Percentiles rank a stretch among this genome's conserved stretches.
These are phyloP conservation scores for Rhynchosporium graminicola DNA, from an alignment of 2,329 filamentous ascomycete species.

Conservation along the genomic window DNA sequence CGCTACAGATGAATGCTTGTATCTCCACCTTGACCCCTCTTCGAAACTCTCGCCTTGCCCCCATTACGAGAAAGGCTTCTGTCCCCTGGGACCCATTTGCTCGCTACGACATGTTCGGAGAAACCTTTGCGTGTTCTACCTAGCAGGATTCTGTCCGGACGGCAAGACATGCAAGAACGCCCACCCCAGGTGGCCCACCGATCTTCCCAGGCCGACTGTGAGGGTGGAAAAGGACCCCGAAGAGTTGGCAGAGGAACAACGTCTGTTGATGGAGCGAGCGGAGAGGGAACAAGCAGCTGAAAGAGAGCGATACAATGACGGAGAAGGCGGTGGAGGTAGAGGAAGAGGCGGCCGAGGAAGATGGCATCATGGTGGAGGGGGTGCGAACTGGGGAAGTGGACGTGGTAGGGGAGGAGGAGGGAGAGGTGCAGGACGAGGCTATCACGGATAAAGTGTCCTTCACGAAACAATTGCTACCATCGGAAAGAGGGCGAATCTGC, in stretches of 20 bases:
- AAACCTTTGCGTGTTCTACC: constrained; percentile 78
- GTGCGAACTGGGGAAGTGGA: constrained; percentile 39
- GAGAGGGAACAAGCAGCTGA: constrained; percentile 53
- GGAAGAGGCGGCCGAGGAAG: constrained; percentile 36
- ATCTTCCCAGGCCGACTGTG: constrained; percentile 73
- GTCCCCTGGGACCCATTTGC: constrained; percentile 83
- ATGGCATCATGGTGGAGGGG: constrained; percentile 41
- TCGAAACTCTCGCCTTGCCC: constrained; percentile 79
- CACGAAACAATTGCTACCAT: not conserved
- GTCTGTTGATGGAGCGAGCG: constrained; percentile 53
- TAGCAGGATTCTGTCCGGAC: constrained; percentile 93
- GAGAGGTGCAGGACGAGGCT: constrained; percentile 34
- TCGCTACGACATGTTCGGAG: constrained; percentile 86
- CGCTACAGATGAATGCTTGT: constrained; percentile 78
- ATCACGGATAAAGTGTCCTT: constrained; percentile 26
- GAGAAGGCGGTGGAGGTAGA: constrained; percentile 33
- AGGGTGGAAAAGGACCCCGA: constrained; percentile 61
- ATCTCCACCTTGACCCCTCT: constrained; percentile 84
- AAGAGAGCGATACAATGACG: constrained; percentile 44
- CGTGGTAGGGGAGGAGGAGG: constrained; percentile 33
- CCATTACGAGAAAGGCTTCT: constrained; percentile 94
- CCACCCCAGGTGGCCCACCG: constrained; percentile 76
- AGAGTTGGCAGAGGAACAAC: constrained; percentile 60
- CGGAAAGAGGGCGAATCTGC: constrained; percentile 11
- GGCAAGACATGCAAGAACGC: constrained; percentile 74